Percentiles rank a stretch among this genome's conserved stretches.
These are phyloP conservation scores for Zymoseptoria ardabiliae DNA, from an alignment of 2,329 filamentous ascomycete species.

Conservation along the genomic window DNA sequence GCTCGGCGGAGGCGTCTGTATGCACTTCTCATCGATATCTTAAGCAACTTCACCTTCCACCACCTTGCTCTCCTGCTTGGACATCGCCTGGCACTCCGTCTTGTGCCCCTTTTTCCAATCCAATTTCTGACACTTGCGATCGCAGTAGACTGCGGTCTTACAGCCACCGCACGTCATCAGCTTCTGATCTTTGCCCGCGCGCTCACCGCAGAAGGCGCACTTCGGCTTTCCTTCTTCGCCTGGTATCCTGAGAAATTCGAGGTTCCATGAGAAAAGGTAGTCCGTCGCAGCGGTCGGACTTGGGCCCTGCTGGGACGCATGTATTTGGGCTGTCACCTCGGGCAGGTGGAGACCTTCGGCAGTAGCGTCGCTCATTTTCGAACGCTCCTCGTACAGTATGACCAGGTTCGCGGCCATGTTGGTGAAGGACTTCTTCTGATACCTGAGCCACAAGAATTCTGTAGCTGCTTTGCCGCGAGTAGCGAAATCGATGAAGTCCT, in stretches of 20 bases:
- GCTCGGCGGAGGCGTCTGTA: no score
- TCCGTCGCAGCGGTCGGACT: not conserved
- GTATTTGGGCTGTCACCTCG: not conserved
- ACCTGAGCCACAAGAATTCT: not conserved
- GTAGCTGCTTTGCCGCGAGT: not conserved
- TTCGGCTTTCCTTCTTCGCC: not conserved
- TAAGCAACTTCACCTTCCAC: not conserved
- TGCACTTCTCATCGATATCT: no score
- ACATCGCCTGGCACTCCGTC: not conserved
- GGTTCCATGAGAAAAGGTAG: not conserved
- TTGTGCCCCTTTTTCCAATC: slow-evolving; percentile 2
- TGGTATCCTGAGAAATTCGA: not conserved
- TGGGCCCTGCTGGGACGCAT: not conserved
- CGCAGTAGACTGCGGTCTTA: not conserved
- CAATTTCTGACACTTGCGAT: slow-evolving; percentile 1
- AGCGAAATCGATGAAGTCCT: not conserved
- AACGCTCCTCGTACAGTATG: not conserved
- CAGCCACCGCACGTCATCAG: slow-evolving; percentile 2
- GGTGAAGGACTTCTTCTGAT: not conserved
- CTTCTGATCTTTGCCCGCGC: not conserved
- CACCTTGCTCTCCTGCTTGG: not conserved
- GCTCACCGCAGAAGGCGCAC: not conserved
- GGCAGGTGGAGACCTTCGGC: not conserved
- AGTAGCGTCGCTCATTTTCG: not conserved
- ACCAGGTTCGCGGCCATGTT: not conserved